Evolutionary conservation across 306 rosid species (phyloP).

Genomic region (Malus orientalis): DNA sequence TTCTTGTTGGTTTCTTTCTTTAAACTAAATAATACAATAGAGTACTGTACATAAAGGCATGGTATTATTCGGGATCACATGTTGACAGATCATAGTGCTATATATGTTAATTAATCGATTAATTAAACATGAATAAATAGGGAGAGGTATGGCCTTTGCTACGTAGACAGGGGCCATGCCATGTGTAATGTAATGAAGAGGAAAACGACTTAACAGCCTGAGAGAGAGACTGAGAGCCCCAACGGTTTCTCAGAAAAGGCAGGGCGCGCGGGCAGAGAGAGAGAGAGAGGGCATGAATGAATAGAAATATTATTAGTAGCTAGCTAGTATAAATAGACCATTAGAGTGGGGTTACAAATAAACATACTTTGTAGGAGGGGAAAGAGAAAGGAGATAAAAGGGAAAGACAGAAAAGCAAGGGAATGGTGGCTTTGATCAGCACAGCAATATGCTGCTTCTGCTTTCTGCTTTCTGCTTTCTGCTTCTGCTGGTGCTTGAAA

Average conservation of each 20-base stretch:
- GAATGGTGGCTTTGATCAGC: background rate
- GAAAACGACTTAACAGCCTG: background rate
- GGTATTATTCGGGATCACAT: background rate
- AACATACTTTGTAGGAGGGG: background rate
- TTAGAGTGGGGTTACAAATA: background rate
- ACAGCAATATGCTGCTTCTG: background rate
- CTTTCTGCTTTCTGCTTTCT: background rate
- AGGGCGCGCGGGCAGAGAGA: background rate
- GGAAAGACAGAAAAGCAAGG: background rate
- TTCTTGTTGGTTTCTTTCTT: background rate
- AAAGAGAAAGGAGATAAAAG: background rate
- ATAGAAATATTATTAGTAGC: background rate
- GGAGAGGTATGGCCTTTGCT: background rate
- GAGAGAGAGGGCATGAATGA: background rate
- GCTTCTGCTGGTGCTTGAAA: background rate
- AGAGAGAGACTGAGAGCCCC: background rate
- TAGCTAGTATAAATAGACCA: background rate
- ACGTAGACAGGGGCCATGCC: background rate
- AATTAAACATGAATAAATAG: background rate
- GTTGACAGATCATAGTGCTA: background rate
- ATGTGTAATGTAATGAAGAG: background rate
- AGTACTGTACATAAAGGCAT: background rate
- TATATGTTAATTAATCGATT: background rate
- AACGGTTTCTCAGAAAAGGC: conserved; percentile 12
- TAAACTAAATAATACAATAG: background rate